Evolutionary conservation across 2,329 filamentous ascomycete species (phyloP).

Genomic region (Microsporum canis): DNA sequence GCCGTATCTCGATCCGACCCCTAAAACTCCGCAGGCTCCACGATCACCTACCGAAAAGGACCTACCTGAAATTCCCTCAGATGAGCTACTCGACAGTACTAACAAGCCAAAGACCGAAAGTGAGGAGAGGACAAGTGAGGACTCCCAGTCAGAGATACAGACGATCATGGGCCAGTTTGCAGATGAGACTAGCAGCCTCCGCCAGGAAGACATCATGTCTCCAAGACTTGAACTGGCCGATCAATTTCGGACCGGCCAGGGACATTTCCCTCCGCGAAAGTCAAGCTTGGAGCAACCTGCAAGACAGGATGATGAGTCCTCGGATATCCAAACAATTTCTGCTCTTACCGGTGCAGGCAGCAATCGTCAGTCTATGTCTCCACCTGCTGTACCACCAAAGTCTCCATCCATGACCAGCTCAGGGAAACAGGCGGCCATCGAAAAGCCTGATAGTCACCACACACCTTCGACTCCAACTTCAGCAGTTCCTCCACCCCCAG

Average conservation of each 20-base stretch:
- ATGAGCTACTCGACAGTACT: slow-evolving; percentile 15
- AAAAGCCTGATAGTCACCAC: slow-evolving; percentile 17
- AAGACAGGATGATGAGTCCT: slow-evolving; percentile 31
- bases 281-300: slow-evolving; percentile 68
- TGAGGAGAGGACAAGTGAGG: slow-evolving; percentile 52
- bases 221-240: slow-evolving; percentile 73
- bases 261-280: slow-evolving; percentile 66
- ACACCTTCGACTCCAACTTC: slow-evolving; percentile 28
- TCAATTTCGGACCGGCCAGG: slow-evolving; percentile 56
- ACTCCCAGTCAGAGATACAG: slow-evolving; percentile 77
- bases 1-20: slow-evolving; percentile 41
- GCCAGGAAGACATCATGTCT: slow-evolving; percentile 80
- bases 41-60: slow-evolving; percentile 33
- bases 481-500: slow-evolving; percentile 47
- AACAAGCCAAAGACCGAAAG: slow-evolving; percentile 32
- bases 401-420: slow-evolving; percentile 14
- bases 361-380: slow-evolving; percentile 12
- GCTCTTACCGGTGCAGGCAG: not conserved
- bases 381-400: slow-evolving; percentile 20
- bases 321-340: slow-evolving; percentile 16
- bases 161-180: slow-evolving; percentile 97
- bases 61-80: slow-evolving; percentile 27
- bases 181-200: slow-evolving; percentile 56
- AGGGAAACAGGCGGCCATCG: slow-evolving; percentile 16
- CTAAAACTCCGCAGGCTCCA: slow-evolving; percentile 34